Base-by-base conservation (phyloP, 2,329 filamentous ascomycete genomes). In the Chaetothyriales sp. region DNA sequence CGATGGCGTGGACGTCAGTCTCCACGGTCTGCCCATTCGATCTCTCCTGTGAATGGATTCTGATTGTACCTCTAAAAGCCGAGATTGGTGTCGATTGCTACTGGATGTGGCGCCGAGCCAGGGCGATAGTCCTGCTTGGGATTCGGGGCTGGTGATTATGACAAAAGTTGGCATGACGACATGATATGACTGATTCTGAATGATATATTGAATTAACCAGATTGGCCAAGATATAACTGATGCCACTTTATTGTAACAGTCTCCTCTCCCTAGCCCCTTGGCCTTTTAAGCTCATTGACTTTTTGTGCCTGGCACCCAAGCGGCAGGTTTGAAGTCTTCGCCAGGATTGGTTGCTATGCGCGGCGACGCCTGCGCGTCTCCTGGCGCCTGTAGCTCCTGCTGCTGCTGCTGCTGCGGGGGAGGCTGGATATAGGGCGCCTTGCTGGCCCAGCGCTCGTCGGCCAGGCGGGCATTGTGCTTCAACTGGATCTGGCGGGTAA, bases 401-500 rank as follows among this genome's bases (percentile, higher is more conserved):
- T 26, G 19, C 8, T 10, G 6, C 45, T 47, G 45, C 20, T 22
- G 20, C 8, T 47, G 22, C 43, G 71, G 66, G 1, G 77, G 78
- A 49, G 70, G 70, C 59, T 81, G 78, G 39, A 82, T 70, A 52
- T 71, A 76, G 3, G 75, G 78, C 1, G 77, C 72, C 56, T 79
- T 75, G 47, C 71, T 72, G 7, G 73, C 77, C 79, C 79, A 83
- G 55, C 77, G 68, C 54, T 75, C 75, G 60, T 82, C 79, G 42
- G 79, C 79, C 44, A 75, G 65, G 46, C 69, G 72, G 2, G 78
- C 79, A 19, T 81, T 71, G 48, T 75, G 61, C 61, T 79, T 80
- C 59, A 82, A 74, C 52, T 71, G 71, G n/a, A 68, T 65, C 61
- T 78, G 78, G 25, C 79, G 70, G 32, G 71, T 57, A 45, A 80